These are phyloP conservation scores for Venturia carpophila DNA, from an alignment of 2,329 filamentous ascomycete genomes.

Conservation along the genomic window DNA sequence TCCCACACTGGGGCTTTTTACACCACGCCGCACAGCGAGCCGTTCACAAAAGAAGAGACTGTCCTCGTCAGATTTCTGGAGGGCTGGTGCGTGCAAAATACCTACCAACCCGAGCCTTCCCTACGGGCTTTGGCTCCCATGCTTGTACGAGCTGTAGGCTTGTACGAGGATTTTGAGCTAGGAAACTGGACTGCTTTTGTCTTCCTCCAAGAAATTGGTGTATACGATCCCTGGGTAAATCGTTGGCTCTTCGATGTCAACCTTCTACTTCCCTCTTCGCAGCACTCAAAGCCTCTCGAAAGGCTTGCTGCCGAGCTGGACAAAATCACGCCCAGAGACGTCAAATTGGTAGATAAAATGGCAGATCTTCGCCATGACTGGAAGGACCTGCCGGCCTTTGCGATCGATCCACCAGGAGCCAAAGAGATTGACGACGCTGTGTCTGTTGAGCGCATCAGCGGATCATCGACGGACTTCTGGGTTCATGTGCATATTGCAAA, in stretches of 20 bases:
- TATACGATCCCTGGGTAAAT: slow-evolving; percentile 63
- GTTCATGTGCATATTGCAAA: slow-evolving; percentile 73
- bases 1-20: slow-evolving; percentile 14
- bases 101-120: slow-evolving; percentile 35
- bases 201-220: slow-evolving; percentile 69
- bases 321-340: slow-evolving; percentile 24
- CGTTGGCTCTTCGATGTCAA: slow-evolving; percentile 52
- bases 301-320: slow-evolving; percentile 31
- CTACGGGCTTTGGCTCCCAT: slow-evolving; percentile 56
- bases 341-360: slow-evolving; percentile 48
- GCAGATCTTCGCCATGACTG: slow-evolving; percentile 51
- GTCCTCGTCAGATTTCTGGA: slow-evolving; percentile 62
- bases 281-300: slow-evolving; percentile 38
- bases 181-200: slow-evolving; percentile 47
- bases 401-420: slow-evolving; percentile 61
- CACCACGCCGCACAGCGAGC: neutral
- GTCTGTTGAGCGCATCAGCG: slow-evolving; percentile 55
- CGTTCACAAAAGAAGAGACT: slow-evolving; percentile 45
- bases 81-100: slow-evolving; percentile 43
- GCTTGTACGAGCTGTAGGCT: slow-evolving; percentile 53
- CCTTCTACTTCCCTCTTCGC: slow-evolving; percentile 42
- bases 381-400: slow-evolving; percentile 55
- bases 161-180: slow-evolving; percentile 48
- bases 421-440: slow-evolving; percentile 72
- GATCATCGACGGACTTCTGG: slow-evolving; percentile 54